These are phyloP conservation scores for Phallus indusiatus DNA, from an alignment of 768 basidiomycete genomes.

Conservation along the genomic window DNA sequence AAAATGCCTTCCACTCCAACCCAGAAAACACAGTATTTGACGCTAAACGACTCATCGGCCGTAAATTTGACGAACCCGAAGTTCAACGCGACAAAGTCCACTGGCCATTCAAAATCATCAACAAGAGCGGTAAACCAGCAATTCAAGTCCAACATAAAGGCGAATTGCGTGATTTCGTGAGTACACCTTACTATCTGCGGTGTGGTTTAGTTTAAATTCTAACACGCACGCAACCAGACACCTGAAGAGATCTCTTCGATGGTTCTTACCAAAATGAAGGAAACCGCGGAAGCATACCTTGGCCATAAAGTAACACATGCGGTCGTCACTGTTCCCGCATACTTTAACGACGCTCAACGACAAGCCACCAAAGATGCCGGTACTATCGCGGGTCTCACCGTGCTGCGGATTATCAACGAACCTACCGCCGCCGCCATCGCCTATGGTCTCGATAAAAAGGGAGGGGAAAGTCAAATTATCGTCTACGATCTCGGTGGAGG, in stretches of 20 bases:
- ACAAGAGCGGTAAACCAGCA: slow-evolving; percentile 30
- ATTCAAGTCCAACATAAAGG: slow-evolving; percentile 34
- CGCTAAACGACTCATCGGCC: slow-evolving; percentile 35
- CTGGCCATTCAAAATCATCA: slow-evolving; percentile 31
- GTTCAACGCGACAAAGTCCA: slow-evolving; percentile 31
- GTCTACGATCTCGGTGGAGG: slow-evolving; percentile 35
- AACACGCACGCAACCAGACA: slow-evolving; percentile 9
- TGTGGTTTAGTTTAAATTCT: neutral
- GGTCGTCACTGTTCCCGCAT: slow-evolving; percentile 37
- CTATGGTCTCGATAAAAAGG: slow-evolving; percentile 38
- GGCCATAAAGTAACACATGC: slow-evolving; percentile 38
- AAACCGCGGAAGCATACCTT: slow-evolving; percentile 43
- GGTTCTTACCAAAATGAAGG: slow-evolving; percentile 44
- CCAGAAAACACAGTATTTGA: slow-evolving; percentile 39
- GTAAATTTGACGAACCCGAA: slow-evolving; percentile 23
- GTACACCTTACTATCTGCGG: slow-evolving; percentile 8
- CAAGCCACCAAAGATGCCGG: slow-evolving; percentile 47
- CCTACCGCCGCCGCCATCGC: slow-evolving; percentile 46
- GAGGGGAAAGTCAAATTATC: slow-evolving; percentile 30
- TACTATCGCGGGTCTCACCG: slow-evolving; percentile 41
- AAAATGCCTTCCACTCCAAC: slow-evolving; percentile 40
- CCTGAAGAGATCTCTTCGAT: slow-evolving; percentile 41
- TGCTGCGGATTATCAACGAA: slow-evolving; percentile 51
- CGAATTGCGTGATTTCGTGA: slow-evolving; percentile 33
- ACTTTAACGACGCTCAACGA: slow-evolving; percentile 99